Percentiles rank a stretch among this genome's conserved stretches.
Evolutionary conservation across 495 filamentous ascomycete species (phyloP).

Genomic region (Aspergillus asperescens): DNA sequence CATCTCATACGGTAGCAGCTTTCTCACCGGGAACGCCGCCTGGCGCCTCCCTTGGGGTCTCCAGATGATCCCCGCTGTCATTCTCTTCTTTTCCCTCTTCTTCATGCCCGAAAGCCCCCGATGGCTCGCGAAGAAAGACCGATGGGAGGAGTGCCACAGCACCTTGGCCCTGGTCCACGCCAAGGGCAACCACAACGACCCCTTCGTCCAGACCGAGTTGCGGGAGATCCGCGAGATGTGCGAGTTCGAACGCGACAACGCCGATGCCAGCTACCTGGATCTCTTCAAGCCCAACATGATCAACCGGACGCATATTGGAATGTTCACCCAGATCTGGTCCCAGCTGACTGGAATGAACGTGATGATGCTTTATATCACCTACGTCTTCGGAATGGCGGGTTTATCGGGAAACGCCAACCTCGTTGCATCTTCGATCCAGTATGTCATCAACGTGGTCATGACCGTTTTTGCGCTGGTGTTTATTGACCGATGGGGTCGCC

Average conservation of each 20-base stretch:
- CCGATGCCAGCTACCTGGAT: slow-evolving; percentile 61
- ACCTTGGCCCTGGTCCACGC: slow-evolving; percentile 69
- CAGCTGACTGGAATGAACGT: slow-evolving; percentile 84
- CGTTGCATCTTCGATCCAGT: slow-evolving; percentile 67
- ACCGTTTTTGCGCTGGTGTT: slow-evolving; percentile 52
- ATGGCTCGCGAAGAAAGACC: slow-evolving; percentile 71
- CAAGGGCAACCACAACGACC: slow-evolving; percentile 57
- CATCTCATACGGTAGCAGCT: slow-evolving; percentile 72
- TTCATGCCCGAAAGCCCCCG: slow-evolving; percentile 75
- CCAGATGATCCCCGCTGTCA: slow-evolving; percentile 66
- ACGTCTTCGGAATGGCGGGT: slow-evolving; percentile 37
- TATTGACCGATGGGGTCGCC: slow-evolving; percentile 58
- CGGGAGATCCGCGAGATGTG: slow-evolving; percentile 63
- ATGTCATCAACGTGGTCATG: slow-evolving; percentile 53
- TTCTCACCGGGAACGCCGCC: slow-evolving; percentile 48
- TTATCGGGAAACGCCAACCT: slow-evolving; percentile 31
- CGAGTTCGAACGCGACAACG: slow-evolving; percentile 58
- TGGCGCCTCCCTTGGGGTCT: slow-evolving; percentile 76
- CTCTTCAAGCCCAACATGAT: slow-evolving; percentile 65
- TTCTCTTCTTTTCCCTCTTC: slow-evolving; percentile 58
- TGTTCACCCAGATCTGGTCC: slow-evolving; percentile 79
- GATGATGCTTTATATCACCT: slow-evolving; percentile 54
- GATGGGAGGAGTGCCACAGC: slow-evolving; percentile 63
- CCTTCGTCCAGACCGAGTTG: slow-evolving; percentile 60
- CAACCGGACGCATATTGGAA: slow-evolving; percentile 64